Conservation (phyloP, 2,329 filamentous ascomycete species). For the Clonostachys rosea region DNA sequence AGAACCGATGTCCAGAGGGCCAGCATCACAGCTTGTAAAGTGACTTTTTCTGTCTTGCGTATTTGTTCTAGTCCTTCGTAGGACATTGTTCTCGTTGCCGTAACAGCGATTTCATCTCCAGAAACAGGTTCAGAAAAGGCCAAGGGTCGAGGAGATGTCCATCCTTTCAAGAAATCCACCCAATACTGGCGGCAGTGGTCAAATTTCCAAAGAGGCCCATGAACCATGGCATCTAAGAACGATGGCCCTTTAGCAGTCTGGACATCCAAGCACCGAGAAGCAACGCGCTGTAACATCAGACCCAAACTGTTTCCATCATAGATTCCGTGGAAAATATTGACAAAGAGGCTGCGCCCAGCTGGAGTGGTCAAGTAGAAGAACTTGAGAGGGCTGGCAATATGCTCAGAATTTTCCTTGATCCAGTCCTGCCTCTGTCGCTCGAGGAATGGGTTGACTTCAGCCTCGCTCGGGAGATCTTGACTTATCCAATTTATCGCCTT, state of each 20-base stretch:
- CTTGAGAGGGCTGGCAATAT: slow-evolving; percentile 47
- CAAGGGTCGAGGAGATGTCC: slow-evolving; percentile 9
- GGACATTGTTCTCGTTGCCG: slow-evolving; percentile 17
- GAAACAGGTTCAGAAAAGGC: slow-evolving; percentile 2
- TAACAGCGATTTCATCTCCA: background rate
- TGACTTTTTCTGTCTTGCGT: slow-evolving; percentile 61
- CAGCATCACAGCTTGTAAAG: slow-evolving; percentile 75
- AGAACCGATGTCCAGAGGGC: slow-evolving; percentile 68
- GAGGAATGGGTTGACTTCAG: no score
- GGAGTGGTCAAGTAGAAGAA: slow-evolving; percentile 30
- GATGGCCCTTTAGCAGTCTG: slow-evolving; percentile 30
- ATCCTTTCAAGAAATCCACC: slow-evolving; percentile 46
- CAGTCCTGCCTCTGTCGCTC: slow-evolving; percentile 31
- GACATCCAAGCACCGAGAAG: slow-evolving; percentile 10
- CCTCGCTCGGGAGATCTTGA: background rate
- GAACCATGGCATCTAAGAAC: slow-evolving; percentile 63
- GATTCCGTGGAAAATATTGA: slow-evolving; percentile 79
- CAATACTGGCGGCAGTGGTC: slow-evolving; percentile 56
- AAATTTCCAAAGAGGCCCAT: slow-evolving; percentile 60
- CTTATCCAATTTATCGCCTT: slow-evolving; percentile 33
- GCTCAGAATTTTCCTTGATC: slow-evolving; percentile 43
- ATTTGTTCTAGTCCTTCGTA: slow-evolving; percentile 41
- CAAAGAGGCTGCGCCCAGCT: slow-evolving; percentile 34
- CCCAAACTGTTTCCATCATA: slow-evolving; percentile 82
- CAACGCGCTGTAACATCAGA: slow-evolving; percentile 58